Percentiles rank a stretch among this genome's conserved stretches.
These are phyloP conservation scores for Acorus gramineus DNA, from an alignment of 106 monocot genomes.

Conservation along the genomic window DNA sequence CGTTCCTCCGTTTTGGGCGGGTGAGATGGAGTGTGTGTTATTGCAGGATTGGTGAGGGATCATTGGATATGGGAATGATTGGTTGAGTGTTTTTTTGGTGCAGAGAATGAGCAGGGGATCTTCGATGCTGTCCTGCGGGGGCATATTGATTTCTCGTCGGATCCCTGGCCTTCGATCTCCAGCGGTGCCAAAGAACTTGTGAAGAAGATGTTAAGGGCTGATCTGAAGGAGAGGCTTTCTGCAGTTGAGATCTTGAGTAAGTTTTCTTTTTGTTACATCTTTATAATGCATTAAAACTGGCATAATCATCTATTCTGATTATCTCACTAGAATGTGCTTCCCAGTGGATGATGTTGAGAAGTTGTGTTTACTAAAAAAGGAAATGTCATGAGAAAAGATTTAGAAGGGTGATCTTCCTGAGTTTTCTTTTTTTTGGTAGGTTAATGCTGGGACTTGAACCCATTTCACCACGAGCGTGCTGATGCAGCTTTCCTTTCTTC, in stretches of 20 bases:
- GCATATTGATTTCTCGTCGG: conserved; percentile 44
- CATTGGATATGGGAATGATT: no score
- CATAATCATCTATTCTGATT: background rate
- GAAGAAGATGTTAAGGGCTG: conserved; percentile 44
- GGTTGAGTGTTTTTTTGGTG: conserved; percentile 5
- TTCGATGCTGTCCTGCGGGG: conserved; percentile 58
- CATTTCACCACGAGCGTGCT: no score
- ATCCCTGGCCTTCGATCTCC: conserved; percentile 88
- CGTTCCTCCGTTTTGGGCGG: conserved; percentile 92
- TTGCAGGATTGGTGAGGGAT: no score
- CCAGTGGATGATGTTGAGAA: background rate
- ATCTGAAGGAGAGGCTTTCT: conserved; percentile 58
- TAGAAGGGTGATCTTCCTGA: no score
- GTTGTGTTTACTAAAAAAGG: no score
- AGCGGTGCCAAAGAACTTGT: conserved; percentile 61
- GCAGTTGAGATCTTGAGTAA: conserved; percentile 56
- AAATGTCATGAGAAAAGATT: no score
- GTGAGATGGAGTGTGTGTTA: conserved; percentile 11
- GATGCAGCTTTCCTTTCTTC: no score
- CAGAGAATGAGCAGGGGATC: conserved; percentile 63
- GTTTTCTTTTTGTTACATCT: background rate
- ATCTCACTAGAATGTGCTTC: background rate
- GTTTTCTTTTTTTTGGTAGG: no score
- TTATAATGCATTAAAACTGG: no score
- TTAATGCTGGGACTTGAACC: no score